phyloP scores from a whole-genome alignment of 2,329 filamentous ascomycete genomes.

The Hirsutella minnesotensis region DNA sequence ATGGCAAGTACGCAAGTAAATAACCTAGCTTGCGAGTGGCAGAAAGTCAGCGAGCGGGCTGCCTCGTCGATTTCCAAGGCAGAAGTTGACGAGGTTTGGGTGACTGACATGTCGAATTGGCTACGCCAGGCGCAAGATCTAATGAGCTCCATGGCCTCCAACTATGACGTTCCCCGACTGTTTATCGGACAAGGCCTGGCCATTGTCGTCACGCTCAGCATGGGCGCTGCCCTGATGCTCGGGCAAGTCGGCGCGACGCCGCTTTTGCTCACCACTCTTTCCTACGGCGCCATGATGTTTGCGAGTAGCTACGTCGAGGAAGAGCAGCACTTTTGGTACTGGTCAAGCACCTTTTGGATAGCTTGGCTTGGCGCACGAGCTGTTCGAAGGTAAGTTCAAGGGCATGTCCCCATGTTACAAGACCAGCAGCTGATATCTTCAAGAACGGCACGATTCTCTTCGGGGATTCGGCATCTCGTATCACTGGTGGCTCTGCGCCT shows the following conservation, averaged over 20 bases:
- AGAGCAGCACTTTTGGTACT: conserved; percentile 99
- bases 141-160: conserved; percentile 84
- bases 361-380: conserved; percentile 37
- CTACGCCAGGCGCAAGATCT: conserved; percentile 60
- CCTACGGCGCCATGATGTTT: conserved; percentile 88
- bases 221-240: conserved; percentile 5
- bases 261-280: conserved; percentile 38
- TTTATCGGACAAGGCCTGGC: conserved; percentile 29
- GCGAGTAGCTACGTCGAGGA: conserved; percentile 96
- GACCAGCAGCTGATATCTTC: conserved; percentile 3
- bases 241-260: conserved; percentile 18
- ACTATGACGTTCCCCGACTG: conserved; percentile 67
- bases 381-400: conserved; percentile 23
- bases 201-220: conserved; percentile 15
- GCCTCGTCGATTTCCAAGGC: conserved; percentile 9
- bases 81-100: conserved; percentile 25
- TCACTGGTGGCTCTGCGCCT: conserved; percentile 54
- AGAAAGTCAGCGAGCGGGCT: conserved; percentile 16
- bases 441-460: conserved; percentile 15
- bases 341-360: conserved; percentile 64
- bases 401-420: background rate
- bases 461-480: conserved; percentile 21
- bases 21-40: conserved; percentile 60
- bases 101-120: conserved; percentile 43
- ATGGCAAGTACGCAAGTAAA: conserved; percentile 30